phyloP scores from a whole-genome alignment of 108 stramenopile genomes.

The Nannochloropsis gaditana region DNA sequence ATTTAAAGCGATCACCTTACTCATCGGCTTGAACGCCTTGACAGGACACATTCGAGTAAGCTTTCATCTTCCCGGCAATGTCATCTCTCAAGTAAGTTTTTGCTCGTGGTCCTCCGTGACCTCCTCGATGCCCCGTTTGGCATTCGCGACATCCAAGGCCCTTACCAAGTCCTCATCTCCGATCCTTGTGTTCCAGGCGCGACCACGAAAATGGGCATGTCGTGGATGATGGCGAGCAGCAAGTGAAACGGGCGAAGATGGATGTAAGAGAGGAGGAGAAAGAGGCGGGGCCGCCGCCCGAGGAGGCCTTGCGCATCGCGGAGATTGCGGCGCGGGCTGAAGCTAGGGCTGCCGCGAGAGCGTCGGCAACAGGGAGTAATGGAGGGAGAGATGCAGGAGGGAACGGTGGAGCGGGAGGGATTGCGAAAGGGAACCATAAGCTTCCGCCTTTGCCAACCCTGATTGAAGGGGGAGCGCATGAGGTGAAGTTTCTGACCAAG shows the following conservation, averaged over 20 bases:
- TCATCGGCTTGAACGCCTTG: too few relatives aligned
- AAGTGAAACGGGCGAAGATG: constrained; percentile 12
- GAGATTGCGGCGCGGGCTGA: constrained; percentile 46
- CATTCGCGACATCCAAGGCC: too few relatives aligned
- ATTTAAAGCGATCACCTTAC: too few relatives aligned
- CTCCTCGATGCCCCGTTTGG: too few relatives aligned
- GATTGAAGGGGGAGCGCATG: background rate
- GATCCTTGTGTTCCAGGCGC: background rate
- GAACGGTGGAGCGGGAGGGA: background rate
- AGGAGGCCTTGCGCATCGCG: constrained; percentile 31
- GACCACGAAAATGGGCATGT: background rate
- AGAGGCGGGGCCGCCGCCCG: background rate
- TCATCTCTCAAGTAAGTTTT: too few relatives aligned
- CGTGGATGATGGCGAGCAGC: background rate
- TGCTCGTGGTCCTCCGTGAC: too few relatives aligned
- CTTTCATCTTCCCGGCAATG: too few relatives aligned
- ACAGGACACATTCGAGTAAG: too few relatives aligned
- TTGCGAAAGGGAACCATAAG: background rate
- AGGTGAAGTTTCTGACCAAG: constrained; percentile 42
- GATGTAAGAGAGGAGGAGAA: constrained; percentile 26
- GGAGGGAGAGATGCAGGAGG: constrained; percentile 16
- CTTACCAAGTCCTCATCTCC: too few relatives aligned
- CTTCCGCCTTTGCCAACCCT: background rate
- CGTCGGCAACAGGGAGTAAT: constrained; percentile 24
- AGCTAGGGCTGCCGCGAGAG: constrained; percentile 35